Evolutionary conservation across 768 basidiomycete species (phyloP).

Genomic region (Rhodotorula toruloides): DNA sequence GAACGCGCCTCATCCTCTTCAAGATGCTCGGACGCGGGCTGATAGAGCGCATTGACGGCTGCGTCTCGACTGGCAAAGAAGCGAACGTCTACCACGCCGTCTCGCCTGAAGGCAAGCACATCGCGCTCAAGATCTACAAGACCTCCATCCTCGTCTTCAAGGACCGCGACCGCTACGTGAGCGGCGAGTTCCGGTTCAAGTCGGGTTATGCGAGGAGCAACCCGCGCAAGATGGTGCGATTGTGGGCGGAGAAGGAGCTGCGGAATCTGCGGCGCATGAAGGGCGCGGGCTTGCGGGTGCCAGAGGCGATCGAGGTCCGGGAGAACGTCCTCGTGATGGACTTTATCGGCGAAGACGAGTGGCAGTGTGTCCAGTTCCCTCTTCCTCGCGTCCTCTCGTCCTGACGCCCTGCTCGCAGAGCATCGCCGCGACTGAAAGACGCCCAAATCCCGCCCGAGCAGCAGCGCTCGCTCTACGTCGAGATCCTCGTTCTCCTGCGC

Average conservation of each 20-base stretch:
- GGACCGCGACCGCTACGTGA: slow-evolving; percentile 92
- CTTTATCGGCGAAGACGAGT: slow-evolving; percentile 62
- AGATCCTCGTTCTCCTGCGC: slow-evolving; percentile 72
- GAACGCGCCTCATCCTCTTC: slow-evolving; percentile 88
- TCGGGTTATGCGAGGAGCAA: slow-evolving; percentile 72
- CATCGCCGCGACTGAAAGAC: slow-evolving; percentile 89
- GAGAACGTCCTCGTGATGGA: slow-evolving; percentile 97
- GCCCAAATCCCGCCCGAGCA: slow-evolving; percentile 58
- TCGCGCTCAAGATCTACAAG: slow-evolving; percentile 96
- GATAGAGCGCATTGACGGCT: slow-evolving; percentile 86
- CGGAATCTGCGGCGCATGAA: slow-evolving; percentile 81
- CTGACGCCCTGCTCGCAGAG: slow-evolving; percentile 53
- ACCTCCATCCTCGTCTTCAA: slow-evolving; percentile 97
- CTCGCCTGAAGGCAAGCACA: slow-evolving; percentile 50
- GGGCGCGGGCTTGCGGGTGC: slow-evolving; percentile 76
- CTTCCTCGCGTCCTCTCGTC: background rate
- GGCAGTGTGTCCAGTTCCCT: slow-evolving; percentile 4
- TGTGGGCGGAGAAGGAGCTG: slow-evolving; percentile 99
- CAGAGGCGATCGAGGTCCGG: slow-evolving; percentile 83
- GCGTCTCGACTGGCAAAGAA: slow-evolving; percentile 97
- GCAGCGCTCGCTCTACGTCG: slow-evolving; percentile 63
- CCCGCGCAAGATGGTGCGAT: slow-evolving; percentile 94
- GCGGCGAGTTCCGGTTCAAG: slow-evolving; percentile 91
- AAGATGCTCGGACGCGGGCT: slow-evolving; percentile 91
- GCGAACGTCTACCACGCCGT: slow-evolving; percentile 95